Conservation (phyloP, 768 basidiomycete species). For the Agaricus subrufescens region DNA sequence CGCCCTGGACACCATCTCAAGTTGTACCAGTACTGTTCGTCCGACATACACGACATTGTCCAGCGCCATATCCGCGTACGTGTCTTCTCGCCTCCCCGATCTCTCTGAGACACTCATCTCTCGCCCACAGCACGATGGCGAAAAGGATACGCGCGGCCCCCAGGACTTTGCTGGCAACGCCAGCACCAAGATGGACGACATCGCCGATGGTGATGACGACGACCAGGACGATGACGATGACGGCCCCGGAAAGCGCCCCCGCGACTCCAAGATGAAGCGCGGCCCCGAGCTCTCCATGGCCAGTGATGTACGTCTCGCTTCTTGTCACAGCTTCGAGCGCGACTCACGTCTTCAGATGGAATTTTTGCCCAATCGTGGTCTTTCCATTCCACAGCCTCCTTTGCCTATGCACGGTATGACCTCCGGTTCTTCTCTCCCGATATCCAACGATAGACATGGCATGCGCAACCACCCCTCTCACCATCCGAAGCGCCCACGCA, state of each 20-base stretch:
- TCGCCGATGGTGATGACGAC: slow-evolving; percentile 34
- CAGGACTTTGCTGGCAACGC: slow-evolving; percentile 39
- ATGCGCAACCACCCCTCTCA: slow-evolving; percentile 4
- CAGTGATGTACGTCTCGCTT: not conserved
- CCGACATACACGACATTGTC: slow-evolving; percentile 65
- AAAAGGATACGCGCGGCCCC: slow-evolving; percentile 42
- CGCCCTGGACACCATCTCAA: slow-evolving; percentile 75
- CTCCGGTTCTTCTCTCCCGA: slow-evolving; percentile 6
- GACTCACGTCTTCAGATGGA: not conserved
- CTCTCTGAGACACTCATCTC: slow-evolving; percentile 11
- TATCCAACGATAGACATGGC: slow-evolving; percentile 4
- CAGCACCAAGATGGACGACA: slow-evolving; percentile 26
- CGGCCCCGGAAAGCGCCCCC: slow-evolving; percentile 4
- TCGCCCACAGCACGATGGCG: slow-evolving; percentile 40
- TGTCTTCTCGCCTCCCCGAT: slow-evolving; percentile 9
- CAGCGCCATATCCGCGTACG: slow-evolving; percentile 54
- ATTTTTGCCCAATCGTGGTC: slow-evolving; percentile 6
- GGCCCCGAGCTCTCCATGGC: slow-evolving; percentile 8
- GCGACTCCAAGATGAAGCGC: slow-evolving; percentile 8
- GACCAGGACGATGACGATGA: slow-evolving; percentile 34
- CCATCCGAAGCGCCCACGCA: slow-evolving; percentile 11
- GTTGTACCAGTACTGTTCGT: slow-evolving; percentile 78
- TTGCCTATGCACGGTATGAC: slow-evolving; percentile 7
- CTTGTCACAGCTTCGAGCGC: not conserved
- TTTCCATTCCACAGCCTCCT: slow-evolving; percentile 4